Conservation (phyloP, 176 grass and related monocot species). For the Oryza meridionalis region DNA sequence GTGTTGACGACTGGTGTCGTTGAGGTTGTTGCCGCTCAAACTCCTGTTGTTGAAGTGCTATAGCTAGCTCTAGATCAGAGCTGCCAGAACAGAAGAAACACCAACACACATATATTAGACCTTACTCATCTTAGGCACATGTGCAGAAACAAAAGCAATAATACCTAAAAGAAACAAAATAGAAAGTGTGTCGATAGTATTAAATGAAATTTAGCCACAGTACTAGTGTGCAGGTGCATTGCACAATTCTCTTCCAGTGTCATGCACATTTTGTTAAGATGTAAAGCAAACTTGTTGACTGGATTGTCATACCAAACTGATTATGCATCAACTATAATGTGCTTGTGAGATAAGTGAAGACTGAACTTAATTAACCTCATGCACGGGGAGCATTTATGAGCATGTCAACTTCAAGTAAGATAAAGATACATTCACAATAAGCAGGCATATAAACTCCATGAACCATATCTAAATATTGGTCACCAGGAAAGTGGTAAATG, state of each 20-base stretch:
- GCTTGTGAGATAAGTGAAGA: background rate
- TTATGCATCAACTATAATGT: conserved; percentile 23
- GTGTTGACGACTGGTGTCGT: conserved; percentile 37
- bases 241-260: conserved; percentile 8
- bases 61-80: conserved; percentile 89
- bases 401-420: conserved; percentile 15
- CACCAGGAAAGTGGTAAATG: conserved; percentile 3
- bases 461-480: conserved; percentile 22
- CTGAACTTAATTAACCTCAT: conserved; percentile 24
- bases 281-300: conserved; percentile 4
- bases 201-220: background rate
- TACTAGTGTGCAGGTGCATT: background rate
- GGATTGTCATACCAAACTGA: background rate
- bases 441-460: conserved; percentile 5
- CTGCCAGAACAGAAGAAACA: conserved; percentile 49
- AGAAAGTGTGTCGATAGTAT: background rate
- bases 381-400: background rate
- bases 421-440: background rate
- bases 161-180: conserved; percentile 3
- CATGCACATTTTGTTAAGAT: conserved; percentile 13
- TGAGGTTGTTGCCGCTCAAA: conserved; percentile 70
- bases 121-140: background rate
- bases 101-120: background rate
- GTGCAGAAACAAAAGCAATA: background rate
- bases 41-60: conserved; percentile 94